Percentiles rank a stretch among this genome's conserved stretches.
These are phyloP conservation scores for Hibiscus syriacus DNA, from an alignment of 345 rosid genomes.

Conservation along the genomic window DNA sequence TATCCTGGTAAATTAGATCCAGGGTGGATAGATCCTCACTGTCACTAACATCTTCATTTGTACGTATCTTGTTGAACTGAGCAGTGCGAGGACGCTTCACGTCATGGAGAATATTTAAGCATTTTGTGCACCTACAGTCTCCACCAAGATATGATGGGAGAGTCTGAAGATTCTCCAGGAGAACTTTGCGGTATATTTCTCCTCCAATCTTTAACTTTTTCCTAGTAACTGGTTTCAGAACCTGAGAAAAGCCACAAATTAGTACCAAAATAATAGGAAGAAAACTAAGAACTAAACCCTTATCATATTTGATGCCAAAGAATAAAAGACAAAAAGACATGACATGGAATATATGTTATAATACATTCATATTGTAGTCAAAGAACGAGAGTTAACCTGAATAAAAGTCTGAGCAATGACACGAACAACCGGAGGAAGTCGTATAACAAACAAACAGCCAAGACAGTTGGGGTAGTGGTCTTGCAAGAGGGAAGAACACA, in stretches of 20 bases:
- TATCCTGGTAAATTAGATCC: slow-evolving; percentile 17
- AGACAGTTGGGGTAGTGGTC: slow-evolving; percentile 87
- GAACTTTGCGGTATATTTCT: slow-evolving; percentile 44
- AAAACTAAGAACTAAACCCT: neutral
- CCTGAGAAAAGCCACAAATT: slow-evolving; percentile 32
- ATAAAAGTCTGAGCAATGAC: slow-evolving; percentile 81
- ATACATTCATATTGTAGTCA: neutral
- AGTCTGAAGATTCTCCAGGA: slow-evolving; percentile 51
- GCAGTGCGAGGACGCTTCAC: slow-evolving; percentile 13
- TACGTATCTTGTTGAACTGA: slow-evolving; percentile 16
- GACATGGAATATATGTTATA: neutral
- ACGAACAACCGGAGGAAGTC: slow-evolving; percentile 81
- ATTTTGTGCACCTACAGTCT: slow-evolving; percentile 55
- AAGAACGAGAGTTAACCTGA: slow-evolving; percentile 50
- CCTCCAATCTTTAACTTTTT: slow-evolving; percentile 88
- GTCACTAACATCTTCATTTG: slow-evolving; percentile 15
- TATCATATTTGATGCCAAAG: neutral
- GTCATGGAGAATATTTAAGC: slow-evolving; percentile 27
- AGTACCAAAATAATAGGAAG: neutral
- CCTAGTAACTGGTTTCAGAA: slow-evolving; percentile 67
- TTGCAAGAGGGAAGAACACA: slow-evolving; percentile 79
- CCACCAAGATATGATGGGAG: slow-evolving; percentile 89
- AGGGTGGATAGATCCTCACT: slow-evolving; percentile 24
- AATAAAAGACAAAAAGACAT: neutral
- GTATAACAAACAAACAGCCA: slow-evolving; percentile 72